Base-by-base conservation (phyloP, 106 monocot genomes). In the Alisma plantagoaquatica region DNA sequence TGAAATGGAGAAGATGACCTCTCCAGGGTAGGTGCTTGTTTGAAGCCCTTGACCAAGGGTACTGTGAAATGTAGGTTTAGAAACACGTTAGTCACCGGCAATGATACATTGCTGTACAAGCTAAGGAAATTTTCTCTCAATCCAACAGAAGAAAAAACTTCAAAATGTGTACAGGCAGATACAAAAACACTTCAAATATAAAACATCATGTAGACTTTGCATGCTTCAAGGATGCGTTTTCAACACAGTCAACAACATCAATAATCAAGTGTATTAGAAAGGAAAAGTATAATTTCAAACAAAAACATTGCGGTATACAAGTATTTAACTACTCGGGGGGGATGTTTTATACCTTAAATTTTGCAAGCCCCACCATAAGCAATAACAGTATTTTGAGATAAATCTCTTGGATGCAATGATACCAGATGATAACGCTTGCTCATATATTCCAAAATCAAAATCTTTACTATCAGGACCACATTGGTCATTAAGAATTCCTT, bases 281-380 rank as follows among this genome's bases (percentile, higher is more conserved):
- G 10, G 14, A 15, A 44, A 11, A 44, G 5, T 44, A 15, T 17
- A 17, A 44, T 10, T 44, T 17, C 43, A 44, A 44, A 44, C 5
- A 15, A 7, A 44, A 44, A 20, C 14, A 44, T 15, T 3, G 20
- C 16, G 14, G 14, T 15, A 44, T 44, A 44, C 43, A 44, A 44
- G 16, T 3, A 44, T 17, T 3, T 17, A 44, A 7, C 3, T 44
- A 44, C 14, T 12, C 46, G 17, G 46, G n/a, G 27, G 24, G 29
- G 25, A 31, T 19, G 26, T 22, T 25, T 41, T n/a, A n/a, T 46
- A 71, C 70, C 70, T 71, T 27, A 71, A 49, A 28, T 71, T 71
- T 45, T 63, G 70, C 38, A 71, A 23, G 31, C 70, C 70, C 62
- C 62, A 71, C 70, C 70, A 71, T 25, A 71, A 31, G 48, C 70